Evolutionary conservation across 208 protist genomes (phyloP).

Genomic region (Crithidia mellificae): DNA sequence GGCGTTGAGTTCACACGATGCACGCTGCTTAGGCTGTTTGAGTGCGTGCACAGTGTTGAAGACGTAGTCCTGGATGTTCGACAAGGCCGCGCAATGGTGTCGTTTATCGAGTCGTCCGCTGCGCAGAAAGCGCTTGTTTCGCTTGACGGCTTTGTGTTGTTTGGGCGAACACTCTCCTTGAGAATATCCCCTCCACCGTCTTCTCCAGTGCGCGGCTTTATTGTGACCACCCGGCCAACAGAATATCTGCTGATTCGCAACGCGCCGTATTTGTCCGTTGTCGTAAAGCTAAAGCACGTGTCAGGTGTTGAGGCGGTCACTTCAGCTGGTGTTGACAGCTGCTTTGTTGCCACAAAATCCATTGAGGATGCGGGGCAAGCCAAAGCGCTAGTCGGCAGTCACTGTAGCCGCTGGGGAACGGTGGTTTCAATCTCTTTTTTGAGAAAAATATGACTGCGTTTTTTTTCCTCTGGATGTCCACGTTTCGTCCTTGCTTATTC

Average conservation of each 20-base stretch:
- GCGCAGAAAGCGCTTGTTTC: constrained; percentile 72
- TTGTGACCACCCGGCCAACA: constrained; percentile 50
- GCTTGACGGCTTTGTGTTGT: constrained; percentile 66
- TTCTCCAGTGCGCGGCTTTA: constrained; percentile 56
- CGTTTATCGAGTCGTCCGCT: constrained; percentile 52
- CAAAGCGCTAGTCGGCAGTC: constrained; percentile 23
- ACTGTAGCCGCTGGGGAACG: constrained; percentile 40
- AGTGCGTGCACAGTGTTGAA: constrained; percentile 36
- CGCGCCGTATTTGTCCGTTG: constrained; percentile 52
- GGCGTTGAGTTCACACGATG: constrained; percentile 62
- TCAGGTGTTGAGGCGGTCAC: constrained; percentile 46
- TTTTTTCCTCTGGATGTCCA: not conserved
- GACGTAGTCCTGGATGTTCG: constrained; percentile 68
- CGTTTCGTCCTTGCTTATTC: not conserved
- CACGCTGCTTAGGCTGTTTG: constrained; percentile 52
- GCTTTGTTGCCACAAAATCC: constrained; percentile 41
- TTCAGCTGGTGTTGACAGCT: constrained; percentile 42
- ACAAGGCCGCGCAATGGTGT: constrained; percentile 49
- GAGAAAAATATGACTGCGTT: not conserved
- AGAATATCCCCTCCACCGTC: constrained; percentile 46
- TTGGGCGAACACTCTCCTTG: constrained; percentile 50
- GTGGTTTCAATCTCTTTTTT: constrained; percentile 46
- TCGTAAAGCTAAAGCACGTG: constrained; percentile 55
- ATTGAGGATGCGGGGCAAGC: constrained; percentile 18
- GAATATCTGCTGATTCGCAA: constrained; percentile 48